phyloP scores from a whole-genome alignment of 1,284 basidiomycete genomes.

The Tilletiopsis washingtonensis region DNA sequence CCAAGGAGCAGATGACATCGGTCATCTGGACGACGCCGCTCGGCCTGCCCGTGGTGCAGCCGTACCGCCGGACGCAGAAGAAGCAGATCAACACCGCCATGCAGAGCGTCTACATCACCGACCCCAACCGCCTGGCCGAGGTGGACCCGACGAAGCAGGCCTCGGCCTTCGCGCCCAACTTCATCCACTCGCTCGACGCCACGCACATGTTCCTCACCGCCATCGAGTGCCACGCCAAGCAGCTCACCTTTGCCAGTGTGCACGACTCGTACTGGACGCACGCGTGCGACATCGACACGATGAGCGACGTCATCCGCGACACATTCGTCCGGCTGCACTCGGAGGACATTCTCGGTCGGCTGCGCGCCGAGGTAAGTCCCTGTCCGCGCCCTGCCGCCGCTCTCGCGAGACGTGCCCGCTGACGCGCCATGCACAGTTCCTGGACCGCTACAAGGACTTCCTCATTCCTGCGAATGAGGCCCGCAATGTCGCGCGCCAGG shows the following conservation, averaged over 20 bases:
- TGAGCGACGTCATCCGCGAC: slow-evolving; percentile 83
- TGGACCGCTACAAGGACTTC: slow-evolving; percentile 35
- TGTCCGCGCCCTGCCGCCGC: not conserved
- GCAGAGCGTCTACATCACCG: slow-evolving; percentile 87
- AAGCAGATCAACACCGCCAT: slow-evolving; percentile 67
- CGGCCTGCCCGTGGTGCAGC: slow-evolving; percentile 90
- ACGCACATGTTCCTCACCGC: slow-evolving; percentile 99
- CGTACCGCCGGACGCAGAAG: slow-evolving; percentile 75
- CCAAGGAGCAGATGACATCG: slow-evolving; percentile 83
- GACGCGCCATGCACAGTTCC: slow-evolving; percentile 13
- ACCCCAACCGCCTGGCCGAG: slow-evolving; percentile 70
- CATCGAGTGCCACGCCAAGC: slow-evolving; percentile 57
- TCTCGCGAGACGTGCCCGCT: too few species aligned
- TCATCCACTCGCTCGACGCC: slow-evolving; percentile 93
- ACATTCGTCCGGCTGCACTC: slow-evolving; percentile 89
- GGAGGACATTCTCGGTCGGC: slow-evolving; percentile 64
- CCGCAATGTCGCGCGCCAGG: not conserved
- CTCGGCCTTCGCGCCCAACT: slow-evolving; percentile 96
- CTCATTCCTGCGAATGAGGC: slow-evolving; percentile 26
- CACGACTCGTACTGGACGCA: slow-evolving; percentile 99
- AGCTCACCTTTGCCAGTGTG: slow-evolving; percentile 78
- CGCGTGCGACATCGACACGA: slow-evolving; percentile 74
- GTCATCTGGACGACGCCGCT: slow-evolving; percentile 96
- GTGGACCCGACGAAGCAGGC: slow-evolving; percentile 84
- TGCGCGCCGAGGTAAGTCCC: slow-evolving; percentile 50